A percentile compares a stretch with the other conserved stretches of the same genome.
phyloP scores from a whole-genome alignment of 331 rosid genomes.

The Spiraea crenata region DNA sequence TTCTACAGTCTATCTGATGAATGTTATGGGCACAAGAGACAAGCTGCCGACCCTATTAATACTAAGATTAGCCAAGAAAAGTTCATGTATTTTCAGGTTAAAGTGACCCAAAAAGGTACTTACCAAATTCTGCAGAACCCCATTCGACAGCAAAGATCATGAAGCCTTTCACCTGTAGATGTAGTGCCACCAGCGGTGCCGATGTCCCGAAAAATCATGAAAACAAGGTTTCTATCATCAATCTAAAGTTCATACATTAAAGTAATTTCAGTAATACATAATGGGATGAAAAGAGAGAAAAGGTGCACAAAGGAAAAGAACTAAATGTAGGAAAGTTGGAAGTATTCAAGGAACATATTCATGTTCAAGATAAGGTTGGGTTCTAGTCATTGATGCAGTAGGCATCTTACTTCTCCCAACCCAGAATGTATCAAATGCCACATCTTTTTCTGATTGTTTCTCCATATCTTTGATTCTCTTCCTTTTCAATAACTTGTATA shows the following conservation, averaged over 20 bases:
- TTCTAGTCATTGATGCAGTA: slow-evolving; percentile 67
- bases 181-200: no score
- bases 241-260: slow-evolving; percentile 21
- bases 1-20: neutral
- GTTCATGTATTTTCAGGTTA: neutral
- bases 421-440: slow-evolving; percentile 60
- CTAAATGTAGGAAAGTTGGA: neutral
- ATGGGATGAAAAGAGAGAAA: slow-evolving; percentile 1
- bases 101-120: neutral
- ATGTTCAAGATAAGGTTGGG: slow-evolving; percentile 69
- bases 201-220: neutral
- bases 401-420: slow-evolving; percentile 83
- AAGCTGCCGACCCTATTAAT: slow-evolving; percentile 23
- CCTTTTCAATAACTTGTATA: slow-evolving; percentile 36
- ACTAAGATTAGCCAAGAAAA: slow-evolving; percentile 1
- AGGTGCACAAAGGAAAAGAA: neutral
- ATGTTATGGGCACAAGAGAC: slow-evolving; percentile 21
- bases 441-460: slow-evolving; percentile 53
- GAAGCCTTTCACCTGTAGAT: no score
- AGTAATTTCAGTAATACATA: slow-evolving; percentile 21
- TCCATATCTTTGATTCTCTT: slow-evolving; percentile 53
- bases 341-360: slow-evolving; percentile 26
- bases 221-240: neutral
- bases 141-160: neutral
- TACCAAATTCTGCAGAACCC: neutral